Percentiles rank a stretch among this genome's conserved stretches.
Evolutionary conservation across 495 filamentous ascomycete species (phyloP).

Genomic region (Cercophora sp.): DNA sequence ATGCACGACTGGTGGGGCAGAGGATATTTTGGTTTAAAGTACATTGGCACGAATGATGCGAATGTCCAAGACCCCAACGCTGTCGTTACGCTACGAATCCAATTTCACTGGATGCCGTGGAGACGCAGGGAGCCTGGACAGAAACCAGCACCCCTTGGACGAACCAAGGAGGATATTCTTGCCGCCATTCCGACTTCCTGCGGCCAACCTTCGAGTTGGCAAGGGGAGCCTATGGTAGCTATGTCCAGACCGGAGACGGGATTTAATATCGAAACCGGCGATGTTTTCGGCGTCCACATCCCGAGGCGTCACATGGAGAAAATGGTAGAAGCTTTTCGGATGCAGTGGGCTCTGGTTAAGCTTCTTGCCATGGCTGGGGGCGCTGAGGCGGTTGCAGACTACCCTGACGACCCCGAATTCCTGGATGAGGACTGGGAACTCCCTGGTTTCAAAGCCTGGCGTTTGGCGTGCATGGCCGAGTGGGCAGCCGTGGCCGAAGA

Average conservation of each 20-base stretch:
- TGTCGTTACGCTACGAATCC: too few species aligned
- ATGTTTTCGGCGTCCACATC: conserved; percentile 3
- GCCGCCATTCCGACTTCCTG: too few species aligned
- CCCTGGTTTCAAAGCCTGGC: conserved; percentile 5
- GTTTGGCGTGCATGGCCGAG: conserved; percentile 1
- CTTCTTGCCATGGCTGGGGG: conserved; percentile 12
- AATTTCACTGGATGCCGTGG: too few species aligned
- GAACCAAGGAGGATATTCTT: too few species aligned
- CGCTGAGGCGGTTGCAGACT: conserved; percentile 7
- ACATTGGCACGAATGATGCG: too few species aligned
- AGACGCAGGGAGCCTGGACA: too few species aligned
- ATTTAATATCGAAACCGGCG: conserved; percentile 6
- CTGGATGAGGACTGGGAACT: conserved; percentile 8
- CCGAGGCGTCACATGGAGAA: not conserved
- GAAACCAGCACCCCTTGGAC: too few species aligned
- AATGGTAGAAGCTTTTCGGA: not conserved
- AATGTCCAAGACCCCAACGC: too few species aligned
- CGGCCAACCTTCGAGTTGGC: too few species aligned
- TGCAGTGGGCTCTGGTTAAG: conserved; percentile 2
- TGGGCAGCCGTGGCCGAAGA: not conserved
- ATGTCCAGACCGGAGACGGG: conserved; percentile 7
- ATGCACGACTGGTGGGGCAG: too few species aligned
- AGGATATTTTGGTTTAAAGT: too few species aligned
- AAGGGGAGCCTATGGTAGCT: conserved; percentile 8
- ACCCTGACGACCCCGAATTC: conserved; percentile 9